Evolutionary conservation across 2,329 filamentous ascomycete genomes (phyloP), one percentile per base, ranked within the genome.

Genomic region (Delphinella strobiligena): DNA sequence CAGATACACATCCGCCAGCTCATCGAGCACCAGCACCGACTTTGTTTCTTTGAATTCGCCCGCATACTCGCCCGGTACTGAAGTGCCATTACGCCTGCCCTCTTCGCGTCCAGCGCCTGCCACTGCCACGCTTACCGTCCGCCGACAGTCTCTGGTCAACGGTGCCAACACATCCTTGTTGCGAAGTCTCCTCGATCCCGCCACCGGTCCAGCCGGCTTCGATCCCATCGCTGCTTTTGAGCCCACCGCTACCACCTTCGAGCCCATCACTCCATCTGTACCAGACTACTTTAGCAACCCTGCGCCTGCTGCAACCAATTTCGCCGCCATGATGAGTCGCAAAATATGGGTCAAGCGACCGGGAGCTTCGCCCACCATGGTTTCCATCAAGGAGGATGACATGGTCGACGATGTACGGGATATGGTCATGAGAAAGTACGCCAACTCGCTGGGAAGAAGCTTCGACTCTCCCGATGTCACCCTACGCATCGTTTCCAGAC

Each of bases 341-440:
- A 95, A 93, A 69, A 79, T 96, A 52, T 98, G 91, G 91, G 89
- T 96, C 56, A 91, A 82, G 67, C 75, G 89, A 53, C 82, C 83
- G 15, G 74, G 80, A 48, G 83, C 80, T 43, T 95, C 89, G 41
- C 78, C 89, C 30, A 98, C 91, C 11, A 70, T 91, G 53, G 81
- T 98, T 40, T 78, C 81, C 45, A 82, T 93, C 52, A 72, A 77
- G 50, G 83, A 93, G 53, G 86, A 93, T 52, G 87, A 94, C 55
- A 66, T 96, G 51, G 88, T 96, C 42, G 91, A 98, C 60, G 89
- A 95, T 61, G 80, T 94, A 45, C 82, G 89, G 51, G 91, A 95
- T 51, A 77, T 86, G 69, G 91, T 96, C 42, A 67, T 96, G 51
- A 78, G 77, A 54, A 96, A 96, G 66, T 98, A 96, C 60, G 78